Evolutionary conservation across 306 rosid species (phyloP).

Genomic region (Malus asiatica): DNA sequence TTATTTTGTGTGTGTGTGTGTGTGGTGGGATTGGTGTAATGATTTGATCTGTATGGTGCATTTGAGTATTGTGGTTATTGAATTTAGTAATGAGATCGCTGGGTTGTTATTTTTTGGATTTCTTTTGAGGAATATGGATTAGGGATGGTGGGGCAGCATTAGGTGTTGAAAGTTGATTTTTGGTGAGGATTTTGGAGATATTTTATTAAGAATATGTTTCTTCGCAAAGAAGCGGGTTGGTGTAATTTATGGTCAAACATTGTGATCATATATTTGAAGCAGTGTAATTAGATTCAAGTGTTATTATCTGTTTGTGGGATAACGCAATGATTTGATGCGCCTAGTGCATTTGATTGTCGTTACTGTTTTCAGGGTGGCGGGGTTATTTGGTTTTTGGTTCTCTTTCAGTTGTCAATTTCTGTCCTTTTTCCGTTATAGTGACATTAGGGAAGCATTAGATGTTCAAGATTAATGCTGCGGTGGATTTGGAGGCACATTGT

Average conservation of each 20-base stretch:
- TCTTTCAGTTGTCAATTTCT: neutral
- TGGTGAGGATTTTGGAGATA: neutral
- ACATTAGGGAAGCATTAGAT: neutral
- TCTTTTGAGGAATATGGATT: neutral
- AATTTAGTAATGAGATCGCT: neutral
- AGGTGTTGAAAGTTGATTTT: neutral
- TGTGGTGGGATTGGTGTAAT: neutral
- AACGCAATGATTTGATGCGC: neutral
- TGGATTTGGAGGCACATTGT: constrained; percentile 1
- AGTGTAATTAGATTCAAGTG: neutral
- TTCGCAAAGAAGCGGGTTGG: neutral
- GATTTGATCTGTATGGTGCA: neutral
- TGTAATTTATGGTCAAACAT: neutral
- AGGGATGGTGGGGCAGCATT: neutral
- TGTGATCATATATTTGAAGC: neutral
- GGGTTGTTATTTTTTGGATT: neutral
- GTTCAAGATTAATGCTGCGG: neutral
- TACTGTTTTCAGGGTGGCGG: neutral
- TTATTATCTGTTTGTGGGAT: neutral
- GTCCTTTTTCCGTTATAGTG: neutral
- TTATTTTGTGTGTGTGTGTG: neutral
- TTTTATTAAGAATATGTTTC: neutral
- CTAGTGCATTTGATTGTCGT: neutral
- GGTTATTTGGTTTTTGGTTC: neutral
- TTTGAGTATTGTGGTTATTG: neutral